Percentiles rank a stretch among this genome's conserved stretches.
Conservation (phyloP, 805 yeast genomes). For the Jamesozyma hellenica region DNA sequence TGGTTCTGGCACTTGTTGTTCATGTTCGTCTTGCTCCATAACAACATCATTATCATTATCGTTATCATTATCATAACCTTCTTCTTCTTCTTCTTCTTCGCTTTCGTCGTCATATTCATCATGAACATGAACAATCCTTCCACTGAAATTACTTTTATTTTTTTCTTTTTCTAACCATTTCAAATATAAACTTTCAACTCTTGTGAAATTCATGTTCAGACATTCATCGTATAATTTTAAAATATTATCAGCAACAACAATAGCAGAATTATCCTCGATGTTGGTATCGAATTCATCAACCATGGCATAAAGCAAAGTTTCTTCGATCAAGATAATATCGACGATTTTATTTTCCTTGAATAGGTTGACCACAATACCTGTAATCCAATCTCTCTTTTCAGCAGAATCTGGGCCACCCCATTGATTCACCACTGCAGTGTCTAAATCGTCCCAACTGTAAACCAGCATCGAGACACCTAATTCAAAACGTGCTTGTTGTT, state of each 20-base stretch:
- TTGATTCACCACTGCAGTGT: slow-evolving; percentile 76
- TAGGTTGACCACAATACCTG: slow-evolving; percentile 69
- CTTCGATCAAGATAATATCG: slow-evolving; percentile 74
- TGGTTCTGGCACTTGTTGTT: slow-evolving; percentile 34
- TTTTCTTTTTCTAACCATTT: slow-evolving; percentile 49
- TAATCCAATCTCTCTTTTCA: slow-evolving; percentile 92
- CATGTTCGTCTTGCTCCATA: slow-evolving; percentile 28
- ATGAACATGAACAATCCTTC: slow-evolving; percentile 36
- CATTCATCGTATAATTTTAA: slow-evolving; percentile 61
- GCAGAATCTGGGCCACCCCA: slow-evolving; percentile 95
- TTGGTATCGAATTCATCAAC: slow-evolving; percentile 86
- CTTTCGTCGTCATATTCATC: slow-evolving; percentile 45
- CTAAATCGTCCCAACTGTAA: slow-evolving; percentile 82
- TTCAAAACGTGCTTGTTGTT: slow-evolving; percentile 78
- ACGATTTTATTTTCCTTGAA: slow-evolving; percentile 54
- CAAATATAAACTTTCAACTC: slow-evolving; percentile 49
- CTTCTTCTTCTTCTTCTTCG: slow-evolving; percentile 36
- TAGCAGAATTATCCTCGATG: slow-evolving; percentile 83
- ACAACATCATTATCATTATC: slow-evolving; percentile 35
- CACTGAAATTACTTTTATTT: slow-evolving; percentile 21
- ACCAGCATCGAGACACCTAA: slow-evolving; percentile 86
- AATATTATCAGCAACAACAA: slow-evolving; percentile 58
- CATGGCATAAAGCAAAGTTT: slow-evolving; percentile 79
- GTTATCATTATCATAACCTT: slow-evolving; percentile 26
- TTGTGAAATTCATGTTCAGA: slow-evolving; percentile 38